These are phyloP conservation scores for Pinus albicaulis DNA, from an alignment of 75 land plant genomes.

Conservation along the genomic window DNA sequence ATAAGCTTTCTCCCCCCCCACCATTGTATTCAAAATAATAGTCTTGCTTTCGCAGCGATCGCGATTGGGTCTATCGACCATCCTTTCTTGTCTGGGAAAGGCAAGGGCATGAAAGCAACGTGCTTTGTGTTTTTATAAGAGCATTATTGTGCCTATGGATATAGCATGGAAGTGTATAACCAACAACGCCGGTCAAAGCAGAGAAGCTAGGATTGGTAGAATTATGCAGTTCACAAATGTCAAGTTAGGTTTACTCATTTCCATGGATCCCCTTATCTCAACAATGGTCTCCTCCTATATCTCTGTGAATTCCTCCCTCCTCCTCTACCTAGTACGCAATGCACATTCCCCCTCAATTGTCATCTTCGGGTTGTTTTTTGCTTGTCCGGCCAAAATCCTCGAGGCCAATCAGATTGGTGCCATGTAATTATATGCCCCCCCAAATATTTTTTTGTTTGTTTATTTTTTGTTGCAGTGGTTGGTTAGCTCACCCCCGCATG, in stretches of 20 bases:
- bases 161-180: slow-evolving; percentile 2
- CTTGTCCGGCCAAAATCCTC: too few relatives aligned
- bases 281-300: too few relatives aligned
- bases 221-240: background rate
- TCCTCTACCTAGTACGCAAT: too few relatives aligned
- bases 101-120: background rate
- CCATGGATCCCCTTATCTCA: too few relatives aligned
- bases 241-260: background rate
- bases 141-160: background rate
- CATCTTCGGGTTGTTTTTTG: too few relatives aligned
- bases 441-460: too few relatives aligned
- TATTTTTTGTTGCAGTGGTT: too few relatives aligned
- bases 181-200: background rate
- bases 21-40: slow-evolving; percentile 46
- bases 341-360: too few relatives aligned
- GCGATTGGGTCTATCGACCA: slow-evolving; percentile 57
- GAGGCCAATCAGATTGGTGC: too few relatives aligned
- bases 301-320: too few relatives aligned
- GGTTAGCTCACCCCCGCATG: too few relatives aligned
- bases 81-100: slow-evolving; percentile 35
- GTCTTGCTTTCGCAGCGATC: slow-evolving; percentile 25
- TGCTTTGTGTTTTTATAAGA: background rate
- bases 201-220: background rate
- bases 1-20: slow-evolving; percentile 42
- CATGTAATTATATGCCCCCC: too few relatives aligned